A percentile compares a stretch with the other conserved stretches of the same genome.
Conservation (phyloP, 345 rosid species). For the Chamaenerion angustifolium region DNA sequence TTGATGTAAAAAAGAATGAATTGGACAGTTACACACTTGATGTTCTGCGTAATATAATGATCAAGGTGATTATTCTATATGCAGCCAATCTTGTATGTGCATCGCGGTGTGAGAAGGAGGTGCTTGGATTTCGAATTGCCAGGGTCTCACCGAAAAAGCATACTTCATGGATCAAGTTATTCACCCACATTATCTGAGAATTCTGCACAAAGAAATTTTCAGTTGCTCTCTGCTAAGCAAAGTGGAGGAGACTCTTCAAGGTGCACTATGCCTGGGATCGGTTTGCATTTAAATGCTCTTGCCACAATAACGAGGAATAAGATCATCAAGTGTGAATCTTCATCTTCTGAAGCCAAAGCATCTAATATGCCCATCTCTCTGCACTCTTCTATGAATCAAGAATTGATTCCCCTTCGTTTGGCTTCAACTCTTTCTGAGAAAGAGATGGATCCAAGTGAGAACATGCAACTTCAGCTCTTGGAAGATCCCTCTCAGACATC, state of each 20-base stretch:
- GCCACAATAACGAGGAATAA: slow-evolving; percentile 37
- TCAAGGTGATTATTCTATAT: not conserved
- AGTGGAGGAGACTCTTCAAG: slow-evolving; percentile 30
- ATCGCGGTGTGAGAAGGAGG: slow-evolving; percentile 83
- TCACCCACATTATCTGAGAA: slow-evolving; percentile 15
- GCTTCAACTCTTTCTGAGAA: slow-evolving; percentile 25
- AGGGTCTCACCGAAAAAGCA: slow-evolving; percentile 39
- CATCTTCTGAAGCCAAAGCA: slow-evolving; percentile 28
- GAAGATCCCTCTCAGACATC: slow-evolving; percentile 44
- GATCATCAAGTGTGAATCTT: slow-evolving; percentile 23
- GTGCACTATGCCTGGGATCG: slow-evolving; percentile 70
- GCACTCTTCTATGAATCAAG: slow-evolving; percentile 26
- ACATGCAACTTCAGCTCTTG: slow-evolving; percentile 15
- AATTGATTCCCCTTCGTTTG: slow-evolving; percentile 25
- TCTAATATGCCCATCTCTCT: slow-evolving; percentile 28
- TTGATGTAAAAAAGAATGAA: too few relatives aligned
- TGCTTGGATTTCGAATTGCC: slow-evolving; percentile 81
- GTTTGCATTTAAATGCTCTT: slow-evolving; percentile 84
- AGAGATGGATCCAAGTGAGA: slow-evolving; percentile 24
- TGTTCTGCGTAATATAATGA: too few relatives aligned
- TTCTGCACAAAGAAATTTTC: slow-evolving; percentile 14
- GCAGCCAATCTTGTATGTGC: slow-evolving; percentile 44
- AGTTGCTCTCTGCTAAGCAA: slow-evolving; percentile 22
- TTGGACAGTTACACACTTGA: too few relatives aligned
- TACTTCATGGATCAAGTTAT: slow-evolving; percentile 18